A percentile compares a stretch with the other conserved stretches of the same genome.
Conservation (phyloP, 352 stramenopile species). For the Peronosclerospora sorghi region DNA sequence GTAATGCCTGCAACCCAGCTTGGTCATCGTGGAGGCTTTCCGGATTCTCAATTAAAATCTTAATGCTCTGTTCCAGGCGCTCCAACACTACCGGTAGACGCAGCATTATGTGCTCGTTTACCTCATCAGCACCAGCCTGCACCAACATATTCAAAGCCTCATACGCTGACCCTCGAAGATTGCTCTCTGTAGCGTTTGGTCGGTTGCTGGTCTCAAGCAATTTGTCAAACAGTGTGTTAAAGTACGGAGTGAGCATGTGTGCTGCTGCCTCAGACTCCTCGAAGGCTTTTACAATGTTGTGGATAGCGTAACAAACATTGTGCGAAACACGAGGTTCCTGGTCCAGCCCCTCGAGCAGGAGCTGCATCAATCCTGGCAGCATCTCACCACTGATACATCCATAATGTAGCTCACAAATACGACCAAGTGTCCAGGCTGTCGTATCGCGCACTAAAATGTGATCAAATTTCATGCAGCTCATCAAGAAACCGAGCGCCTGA, state of each 20-base stretch:
- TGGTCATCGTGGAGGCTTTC: constrained; percentile 70
- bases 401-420: constrained; percentile 93
- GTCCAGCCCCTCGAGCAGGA: constrained; percentile 77
- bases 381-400: constrained; percentile 84
- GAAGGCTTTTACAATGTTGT: constrained; percentile 93
- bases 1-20: constrained; percentile 64
- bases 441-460: constrained; percentile 92
- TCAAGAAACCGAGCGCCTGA: constrained; percentile 88
- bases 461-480: constrained; percentile 86
- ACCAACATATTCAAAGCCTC: constrained; percentile 92
- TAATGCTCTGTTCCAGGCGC: constrained; percentile 62
- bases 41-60: constrained; percentile 49
- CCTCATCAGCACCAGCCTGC: constrained; percentile 62
- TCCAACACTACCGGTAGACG: constrained; percentile 75
- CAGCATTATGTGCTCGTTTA: constrained; percentile 70
- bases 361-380: constrained; percentile 81
- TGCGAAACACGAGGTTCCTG: constrained; percentile 87
- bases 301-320: constrained; percentile 93
- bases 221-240: constrained; percentile 85
- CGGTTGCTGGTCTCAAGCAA: constrained; percentile 87
- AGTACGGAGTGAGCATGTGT: constrained; percentile 89
- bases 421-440: constrained; percentile 92
- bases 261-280: constrained; percentile 59
- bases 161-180: constrained; percentile 87
- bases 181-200: constrained; percentile 81